Base-by-base conservation (phyloP, 179 eudicot species). In the Corrigiola litoralis region DNA sequence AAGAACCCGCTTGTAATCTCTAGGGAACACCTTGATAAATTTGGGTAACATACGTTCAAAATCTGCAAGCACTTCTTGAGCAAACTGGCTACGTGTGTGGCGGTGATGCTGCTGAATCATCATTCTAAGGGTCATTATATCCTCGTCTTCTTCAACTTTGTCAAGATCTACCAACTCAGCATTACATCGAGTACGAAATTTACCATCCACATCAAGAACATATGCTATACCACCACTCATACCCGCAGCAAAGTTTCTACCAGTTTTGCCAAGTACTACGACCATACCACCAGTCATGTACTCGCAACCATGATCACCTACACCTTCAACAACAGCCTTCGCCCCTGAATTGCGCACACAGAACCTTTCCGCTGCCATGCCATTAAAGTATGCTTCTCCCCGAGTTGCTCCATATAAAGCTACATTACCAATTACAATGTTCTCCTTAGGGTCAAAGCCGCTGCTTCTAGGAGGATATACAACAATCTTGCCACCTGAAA, bases 261-360 rank as follows among this genome's bases (percentile, higher is more conserved):
- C 99, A 1, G 95, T 89, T 78, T 92, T 87, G 1, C 99, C 99
- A 12, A 95, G 83, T 37, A 95, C 90, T 13, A 95, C 90, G 42
- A 85, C 95, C 14, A 81, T 87, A 36, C 99, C 99, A 69, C 99
- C 98, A 23, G 98, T 95, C 99, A 95, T 95, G 78, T 95, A 95
- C 76, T 95, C 99, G 45, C 99, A 95, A n/a, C 99, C 97, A 52
- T 95, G 98, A 71, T 95, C 99, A 45, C 99, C 99, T 66, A 92
- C 96, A 52, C 99, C 99, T 85, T 95, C 97, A 13, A 92, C 97
- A 54, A 95, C 99, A 24, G 99, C 86, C 74, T 80, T 87, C 12
- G 87, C 97, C 63, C 99, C 99, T 6, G 99, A 95, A 72, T 95
- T 95, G 21, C 99, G 90, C 6, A 95, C 99, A 67, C 92, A 85